Evolutionary conservation across 176 grass and related monocot species (phyloP).

Genomic region (Cymbopogon citratus): DNA sequence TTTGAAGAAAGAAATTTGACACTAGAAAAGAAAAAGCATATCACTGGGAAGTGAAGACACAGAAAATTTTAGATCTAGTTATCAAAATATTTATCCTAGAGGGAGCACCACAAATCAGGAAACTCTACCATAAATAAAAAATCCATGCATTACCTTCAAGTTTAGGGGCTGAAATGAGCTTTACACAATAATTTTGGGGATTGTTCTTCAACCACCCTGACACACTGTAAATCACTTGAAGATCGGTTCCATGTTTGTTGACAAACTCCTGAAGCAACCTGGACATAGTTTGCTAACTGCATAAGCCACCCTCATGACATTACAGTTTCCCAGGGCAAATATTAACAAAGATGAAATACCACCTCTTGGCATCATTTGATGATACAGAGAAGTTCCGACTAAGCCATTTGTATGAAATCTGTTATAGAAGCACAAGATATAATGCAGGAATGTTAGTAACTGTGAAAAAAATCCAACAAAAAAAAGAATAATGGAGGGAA

Average conservation of each 20-base stretch:
- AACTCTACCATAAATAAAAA: not conserved
- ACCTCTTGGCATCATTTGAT: conserved; percentile 94
- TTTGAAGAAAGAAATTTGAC: not conserved
- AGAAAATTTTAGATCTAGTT: not conserved
- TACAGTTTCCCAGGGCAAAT: conserved; percentile 9
- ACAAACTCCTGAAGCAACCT: conserved; percentile 86
- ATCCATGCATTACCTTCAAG: conserved; percentile 57
- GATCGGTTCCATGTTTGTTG: conserved; percentile 48
- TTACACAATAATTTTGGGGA: conserved; percentile 64
- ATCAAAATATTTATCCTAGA: conserved; percentile 1
- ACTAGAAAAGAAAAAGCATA: not conserved
- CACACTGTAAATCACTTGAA: conserved; percentile 79
- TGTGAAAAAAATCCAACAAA: not conserved
- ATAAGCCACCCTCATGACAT: not conserved
- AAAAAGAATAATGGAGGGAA: not conserved
- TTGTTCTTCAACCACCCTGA: conserved; percentile 82
- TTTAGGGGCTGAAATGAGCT: conserved; percentile 74
- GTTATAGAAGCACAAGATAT: conserved; percentile 16
- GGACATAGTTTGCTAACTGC: not conserved
- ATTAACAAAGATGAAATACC: not conserved
- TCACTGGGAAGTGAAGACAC: not conserved
- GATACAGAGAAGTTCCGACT: conserved; percentile 86
- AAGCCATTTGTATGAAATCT: conserved; percentile 99
- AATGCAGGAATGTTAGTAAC: not conserved
- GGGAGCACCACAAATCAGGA: not conserved